A percentile compares a stretch with the other conserved stretches of the same genome.
Conservation (phyloP, 1,284 basidiomycete species). For the Apiotrichum veenhuisii region DNA sequence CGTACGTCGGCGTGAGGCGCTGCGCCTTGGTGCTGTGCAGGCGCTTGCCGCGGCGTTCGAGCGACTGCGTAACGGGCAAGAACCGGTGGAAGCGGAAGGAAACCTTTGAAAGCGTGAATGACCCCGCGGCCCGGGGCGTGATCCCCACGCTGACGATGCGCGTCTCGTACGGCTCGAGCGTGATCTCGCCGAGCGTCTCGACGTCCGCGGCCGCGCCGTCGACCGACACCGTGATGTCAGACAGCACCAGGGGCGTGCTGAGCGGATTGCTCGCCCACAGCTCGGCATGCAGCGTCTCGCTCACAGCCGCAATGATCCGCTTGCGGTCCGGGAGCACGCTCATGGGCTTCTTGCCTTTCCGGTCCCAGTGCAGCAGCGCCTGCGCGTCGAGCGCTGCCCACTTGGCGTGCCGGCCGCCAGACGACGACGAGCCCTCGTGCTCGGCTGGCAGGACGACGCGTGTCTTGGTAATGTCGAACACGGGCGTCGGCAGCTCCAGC, state of each 20-base stretch:
- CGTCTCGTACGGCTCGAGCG: constrained; percentile 46
- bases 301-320: constrained; percentile 30
- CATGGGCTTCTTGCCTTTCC: constrained; percentile 42
- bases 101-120: constrained; percentile 30
- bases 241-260: constrained; percentile 38
- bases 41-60: constrained; percentile 47
- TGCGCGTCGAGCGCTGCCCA: constrained; percentile 35
- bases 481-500: constrained; percentile 36
- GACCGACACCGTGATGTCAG: constrained; percentile 24
- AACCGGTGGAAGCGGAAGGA: constrained; percentile 50
- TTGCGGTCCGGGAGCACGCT: constrained; percentile 28
- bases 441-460: constrained; percentile 26
- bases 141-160: constrained; percentile 38
- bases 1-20: constrained; percentile 48
- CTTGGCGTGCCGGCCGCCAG: background rate
- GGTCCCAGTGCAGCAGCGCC: constrained; percentile 34
- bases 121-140: constrained; percentile 21
- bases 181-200: constrained; percentile 31
- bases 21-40: constrained; percentile 50
- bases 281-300: constrained; percentile 44
- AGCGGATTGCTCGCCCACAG: constrained; percentile 51
- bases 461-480: constrained; percentile 38
- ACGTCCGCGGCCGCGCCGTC: constrained; percentile 17
- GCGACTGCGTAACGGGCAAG: constrained; percentile 47
- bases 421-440: constrained; percentile 14